phyloP scores from a whole-genome alignment of 2,329 filamentous ascomycete species.

The Diplodia mutila region DNA sequence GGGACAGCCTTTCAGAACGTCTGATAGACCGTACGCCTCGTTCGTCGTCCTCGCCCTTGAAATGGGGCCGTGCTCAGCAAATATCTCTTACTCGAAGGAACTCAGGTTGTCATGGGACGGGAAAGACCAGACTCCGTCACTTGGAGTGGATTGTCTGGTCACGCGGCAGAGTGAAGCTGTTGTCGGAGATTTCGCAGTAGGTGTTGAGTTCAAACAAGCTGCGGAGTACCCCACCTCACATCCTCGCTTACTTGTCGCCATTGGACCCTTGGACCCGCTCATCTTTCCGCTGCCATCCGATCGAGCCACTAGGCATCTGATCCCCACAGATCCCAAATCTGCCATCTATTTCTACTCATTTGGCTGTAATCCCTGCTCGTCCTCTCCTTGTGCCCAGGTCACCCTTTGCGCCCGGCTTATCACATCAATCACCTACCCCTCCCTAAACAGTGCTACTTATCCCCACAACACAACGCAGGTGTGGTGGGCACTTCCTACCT shows the following conservation, averaged over 20 bases:
- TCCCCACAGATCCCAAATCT: neutral
- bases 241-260: neutral
- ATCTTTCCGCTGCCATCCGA: slow-evolving; percentile 7
- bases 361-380: neutral
- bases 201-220: neutral
- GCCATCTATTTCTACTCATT: neutral
- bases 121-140: neutral
- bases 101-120: neutral
- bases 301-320: neutral
- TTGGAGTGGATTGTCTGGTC: neutral
- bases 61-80: neutral
- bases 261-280: neutral
- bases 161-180: neutral
- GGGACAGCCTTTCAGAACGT: neutral
- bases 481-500: neutral
- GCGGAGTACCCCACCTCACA: neutral
- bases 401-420: neutral
- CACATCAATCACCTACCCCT: neutral
- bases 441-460: neutral
- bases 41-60: neutral
- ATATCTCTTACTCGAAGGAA: neutral
- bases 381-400: neutral
- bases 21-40: neutral
- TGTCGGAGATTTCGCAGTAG: neutral
- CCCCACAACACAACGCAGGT: neutral